phyloP scores from a whole-genome alignment of 768 basidiomycete species.

The Leccinum subgranulosum region DNA sequence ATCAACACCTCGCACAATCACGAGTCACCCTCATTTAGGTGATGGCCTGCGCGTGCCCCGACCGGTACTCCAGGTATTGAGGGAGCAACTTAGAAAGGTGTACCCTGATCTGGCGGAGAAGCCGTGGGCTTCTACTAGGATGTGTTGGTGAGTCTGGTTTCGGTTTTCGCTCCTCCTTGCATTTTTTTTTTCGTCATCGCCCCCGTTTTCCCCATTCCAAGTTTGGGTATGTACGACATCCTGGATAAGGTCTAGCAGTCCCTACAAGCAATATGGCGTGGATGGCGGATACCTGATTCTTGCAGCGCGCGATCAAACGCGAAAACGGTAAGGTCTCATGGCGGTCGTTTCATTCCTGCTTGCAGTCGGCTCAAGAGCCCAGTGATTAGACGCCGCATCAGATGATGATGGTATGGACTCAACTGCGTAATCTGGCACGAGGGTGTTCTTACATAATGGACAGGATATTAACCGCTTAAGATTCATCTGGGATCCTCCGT shows the following conservation, averaged over 20 bases:
- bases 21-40: conserved; percentile 49
- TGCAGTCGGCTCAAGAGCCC: background rate
- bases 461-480: background rate
- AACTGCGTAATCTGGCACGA: background rate
- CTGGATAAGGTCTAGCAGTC: background rate
- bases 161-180: background rate
- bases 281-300: background rate
- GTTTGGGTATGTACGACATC: background rate
- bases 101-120: conserved; percentile 79
- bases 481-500: background rate
- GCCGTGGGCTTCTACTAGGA: conserved; percentile 66
- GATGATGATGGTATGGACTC: background rate
- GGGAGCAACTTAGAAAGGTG: conserved; percentile 49
- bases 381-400: background rate
- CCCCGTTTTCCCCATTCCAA: background rate
- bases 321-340: background rate
- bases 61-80: conserved; percentile 45
- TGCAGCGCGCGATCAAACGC: background rate
- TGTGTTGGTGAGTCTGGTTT: conserved; percentile 76
- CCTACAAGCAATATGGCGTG: background rate
- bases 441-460: background rate
- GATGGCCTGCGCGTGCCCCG: conserved; percentile 68
- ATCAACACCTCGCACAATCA: conserved; percentile 76
- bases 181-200: background rate
- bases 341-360: background rate